Conservation (phyloP, 2,329 filamentous ascomycete genomes). For the Didymella pomorum region DNA sequence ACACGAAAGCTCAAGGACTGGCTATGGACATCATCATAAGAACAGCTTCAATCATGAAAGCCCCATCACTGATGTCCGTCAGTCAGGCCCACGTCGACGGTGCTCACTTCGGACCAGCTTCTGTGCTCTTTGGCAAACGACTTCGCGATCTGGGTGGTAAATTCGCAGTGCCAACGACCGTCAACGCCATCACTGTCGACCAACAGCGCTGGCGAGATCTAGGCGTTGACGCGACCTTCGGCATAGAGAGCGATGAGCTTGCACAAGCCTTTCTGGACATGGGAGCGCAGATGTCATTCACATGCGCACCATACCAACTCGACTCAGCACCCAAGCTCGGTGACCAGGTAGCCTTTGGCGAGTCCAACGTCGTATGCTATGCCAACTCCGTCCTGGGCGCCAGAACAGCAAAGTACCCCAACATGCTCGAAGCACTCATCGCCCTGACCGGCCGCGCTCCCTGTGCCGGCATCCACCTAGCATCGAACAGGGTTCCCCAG, state of each 20-base stretch:
- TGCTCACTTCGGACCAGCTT: constrained; percentile 54
- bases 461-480: constrained; percentile 38
- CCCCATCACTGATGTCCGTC: constrained; percentile 46
- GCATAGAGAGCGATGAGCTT: constrained; percentile 44
- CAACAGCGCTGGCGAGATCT: constrained; percentile 51
- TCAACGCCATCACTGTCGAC: constrained; percentile 58
- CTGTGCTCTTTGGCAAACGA: constrained; percentile 49
- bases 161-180: constrained; percentile 52
- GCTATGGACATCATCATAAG: constrained; percentile 53
- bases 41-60: constrained; percentile 47
- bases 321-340: constrained; percentile 46
- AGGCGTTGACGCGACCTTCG: constrained; percentile 46
- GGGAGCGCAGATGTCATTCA: constrained; percentile 55
- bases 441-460: constrained; percentile 54
- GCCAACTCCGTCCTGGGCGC: constrained; percentile 58
- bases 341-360: constrained; percentile 56
- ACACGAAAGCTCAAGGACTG: constrained; percentile 41
- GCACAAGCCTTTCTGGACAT: constrained; percentile 52
- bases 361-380: constrained; percentile 58
- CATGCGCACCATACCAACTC: constrained; percentile 56
- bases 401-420: constrained; percentile 57
- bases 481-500: constrained; percentile 27
- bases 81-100: constrained; percentile 57
- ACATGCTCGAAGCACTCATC: constrained; percentile 56
- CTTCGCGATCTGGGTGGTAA: constrained; percentile 48